phyloP scores from a whole-genome alignment of 225 moss, liverwort and hornwort genomes.

The Bryoerythrophyllum caledonicum region DNA sequence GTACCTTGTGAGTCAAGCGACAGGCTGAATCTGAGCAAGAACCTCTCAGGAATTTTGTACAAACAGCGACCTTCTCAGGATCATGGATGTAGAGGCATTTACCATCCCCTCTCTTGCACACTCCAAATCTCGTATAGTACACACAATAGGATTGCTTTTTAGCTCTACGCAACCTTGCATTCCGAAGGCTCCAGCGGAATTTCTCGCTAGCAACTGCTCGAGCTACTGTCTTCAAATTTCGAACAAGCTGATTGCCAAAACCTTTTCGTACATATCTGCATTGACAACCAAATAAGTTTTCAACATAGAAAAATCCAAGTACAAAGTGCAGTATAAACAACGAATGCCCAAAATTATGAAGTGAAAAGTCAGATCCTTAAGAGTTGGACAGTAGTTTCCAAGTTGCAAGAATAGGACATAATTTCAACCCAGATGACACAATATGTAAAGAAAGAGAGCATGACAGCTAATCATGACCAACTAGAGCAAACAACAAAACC shows the following conservation, averaged over 20 bases:
- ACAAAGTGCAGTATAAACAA: slow-evolving; percentile 1
- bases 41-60: slow-evolving; percentile 92
- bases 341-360: slow-evolving; percentile 15
- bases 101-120: slow-evolving; percentile 91
- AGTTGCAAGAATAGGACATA: slow-evolving; percentile 14
- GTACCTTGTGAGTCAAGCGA: slow-evolving; percentile 92
- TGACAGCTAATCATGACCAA: slow-evolving; percentile 8
- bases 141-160: slow-evolving; percentile 87
- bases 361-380: slow-evolving; percentile 1
- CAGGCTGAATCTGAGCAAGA: slow-evolving; percentile 75
- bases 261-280: slow-evolving; percentile 91
- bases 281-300: neutral
- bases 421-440: neutral
- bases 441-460: neutral
- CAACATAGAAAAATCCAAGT: slow-evolving; percentile 14
- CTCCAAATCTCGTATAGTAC: slow-evolving; percentile 92
- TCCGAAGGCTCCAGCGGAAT: slow-evolving; percentile 92
- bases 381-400: slow-evolving; percentile 7
- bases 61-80: slow-evolving; percentile 91
- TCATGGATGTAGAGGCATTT: slow-evolving; percentile 95
- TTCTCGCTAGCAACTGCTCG: slow-evolving; percentile 88
- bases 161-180: slow-evolving; percentile 81
- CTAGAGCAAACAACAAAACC: slow-evolving; percentile 8
- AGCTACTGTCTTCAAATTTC: slow-evolving; percentile 76
- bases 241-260: slow-evolving; percentile 93